Conservation (phyloP, 2,329 filamentous ascomycete species). For the Kalmusia sp. region DNA sequence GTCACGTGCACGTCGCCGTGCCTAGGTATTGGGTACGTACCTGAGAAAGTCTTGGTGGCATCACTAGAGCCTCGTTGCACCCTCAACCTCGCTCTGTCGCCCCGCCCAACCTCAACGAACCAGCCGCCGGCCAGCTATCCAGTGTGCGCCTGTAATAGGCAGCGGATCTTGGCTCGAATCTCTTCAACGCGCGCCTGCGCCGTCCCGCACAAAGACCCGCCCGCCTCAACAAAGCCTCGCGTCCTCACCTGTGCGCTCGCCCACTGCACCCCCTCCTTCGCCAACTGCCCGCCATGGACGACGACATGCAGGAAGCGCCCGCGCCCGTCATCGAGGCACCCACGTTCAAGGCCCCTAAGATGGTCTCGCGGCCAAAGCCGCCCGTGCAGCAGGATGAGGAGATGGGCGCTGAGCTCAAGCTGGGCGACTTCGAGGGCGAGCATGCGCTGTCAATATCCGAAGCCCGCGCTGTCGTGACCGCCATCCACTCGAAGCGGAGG, state of each 20-base stretch:
- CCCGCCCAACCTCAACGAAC: too few relatives aligned
- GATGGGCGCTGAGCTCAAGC: slow-evolving; percentile 78
- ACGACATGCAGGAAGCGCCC: slow-evolving; percentile 30
- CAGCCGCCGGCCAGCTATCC: too few relatives aligned
- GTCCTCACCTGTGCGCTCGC: background rate
- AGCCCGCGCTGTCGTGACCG: slow-evolving; percentile 89
- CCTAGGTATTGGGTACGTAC: too few relatives aligned
- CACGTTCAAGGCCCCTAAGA: slow-evolving; percentile 40
- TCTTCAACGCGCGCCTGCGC: background rate
- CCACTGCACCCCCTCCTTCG: background rate
- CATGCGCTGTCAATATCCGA: slow-evolving; percentile 92
- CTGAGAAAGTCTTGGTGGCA: too few relatives aligned
- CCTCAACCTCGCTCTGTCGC: too few relatives aligned
- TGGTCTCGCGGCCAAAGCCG: slow-evolving; percentile 63
- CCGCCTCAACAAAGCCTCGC: background rate
- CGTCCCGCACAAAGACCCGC: slow-evolving; percentile 5
- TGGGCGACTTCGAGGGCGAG: slow-evolving; percentile 93
- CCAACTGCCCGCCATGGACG: slow-evolving; percentile 36
- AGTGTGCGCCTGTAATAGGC: too few relatives aligned
- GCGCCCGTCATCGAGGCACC: slow-evolving; percentile 24
- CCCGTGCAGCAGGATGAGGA: slow-evolving; percentile 80
- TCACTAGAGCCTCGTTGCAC: too few relatives aligned
- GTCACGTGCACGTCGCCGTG: too few relatives aligned
- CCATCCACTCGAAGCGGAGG: slow-evolving; percentile 80
- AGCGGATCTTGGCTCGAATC: too few relatives aligned